Conservation (phyloP, 139 green algal genomes). For the Haematococcus sp. region DNA sequence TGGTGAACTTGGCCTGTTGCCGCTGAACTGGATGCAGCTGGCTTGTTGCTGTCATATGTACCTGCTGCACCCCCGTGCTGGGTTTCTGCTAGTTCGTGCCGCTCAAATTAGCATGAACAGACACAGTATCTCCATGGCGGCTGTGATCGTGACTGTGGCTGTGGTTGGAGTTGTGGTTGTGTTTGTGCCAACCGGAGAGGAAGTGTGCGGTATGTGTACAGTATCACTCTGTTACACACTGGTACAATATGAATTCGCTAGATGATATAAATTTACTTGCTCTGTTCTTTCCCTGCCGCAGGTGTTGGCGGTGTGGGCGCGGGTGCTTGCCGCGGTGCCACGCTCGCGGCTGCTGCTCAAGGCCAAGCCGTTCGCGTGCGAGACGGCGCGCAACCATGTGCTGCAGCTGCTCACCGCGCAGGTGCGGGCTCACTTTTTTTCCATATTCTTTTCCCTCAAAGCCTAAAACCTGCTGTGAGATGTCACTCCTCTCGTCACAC, state of each 20-base stretch:
- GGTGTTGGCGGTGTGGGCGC: constrained; percentile 80
- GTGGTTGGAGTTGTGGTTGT: no score
- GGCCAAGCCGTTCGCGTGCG: constrained; percentile 95
- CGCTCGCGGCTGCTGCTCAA: constrained; percentile 90
- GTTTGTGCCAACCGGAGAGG: no score
- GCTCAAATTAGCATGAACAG: no score
- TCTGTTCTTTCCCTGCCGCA: constrained; percentile 17
- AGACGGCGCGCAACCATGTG: constrained; percentile 52
- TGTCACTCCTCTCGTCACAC: no score
- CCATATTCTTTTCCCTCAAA: not conserved
- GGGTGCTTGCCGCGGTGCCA: constrained; percentile 67
- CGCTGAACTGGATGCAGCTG: no score
- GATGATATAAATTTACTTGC: not conserved
- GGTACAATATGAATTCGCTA: not conserved
- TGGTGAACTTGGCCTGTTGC: no score
- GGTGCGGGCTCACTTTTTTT: not conserved
- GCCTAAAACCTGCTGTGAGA: no score
- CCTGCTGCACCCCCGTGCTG: no score
- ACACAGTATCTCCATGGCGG: no score
- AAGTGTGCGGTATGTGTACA: not conserved
- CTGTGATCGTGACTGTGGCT: no score
- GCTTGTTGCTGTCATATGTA: no score
- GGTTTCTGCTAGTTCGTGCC: no score
- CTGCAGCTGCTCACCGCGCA: constrained; percentile 20
- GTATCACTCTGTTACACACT: not conserved